These are phyloP conservation scores for Babesia divergens DNA, from an alignment of 169 alveolate genomes.

Conservation along the genomic window DNA sequence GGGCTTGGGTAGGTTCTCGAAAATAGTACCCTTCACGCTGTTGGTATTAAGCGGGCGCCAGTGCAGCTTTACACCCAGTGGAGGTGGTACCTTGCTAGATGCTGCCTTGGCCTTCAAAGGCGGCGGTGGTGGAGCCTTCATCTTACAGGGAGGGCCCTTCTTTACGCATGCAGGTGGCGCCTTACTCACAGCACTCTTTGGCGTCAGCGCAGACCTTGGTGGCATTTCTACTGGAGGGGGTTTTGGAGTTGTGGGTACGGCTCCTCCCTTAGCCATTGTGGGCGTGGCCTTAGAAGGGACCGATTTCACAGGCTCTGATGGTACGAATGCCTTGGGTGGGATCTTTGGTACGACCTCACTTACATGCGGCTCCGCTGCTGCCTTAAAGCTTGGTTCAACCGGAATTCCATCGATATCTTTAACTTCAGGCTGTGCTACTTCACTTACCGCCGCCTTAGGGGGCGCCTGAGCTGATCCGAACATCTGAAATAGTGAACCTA, in stretches of 20 bases:
- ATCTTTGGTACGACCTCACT: neutral
- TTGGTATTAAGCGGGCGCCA: constrained; percentile 51
- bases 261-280: too few species aligned
- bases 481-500: constrained; percentile 28
- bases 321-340: neutral
- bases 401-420: too few species aligned
- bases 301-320: too few species aligned
- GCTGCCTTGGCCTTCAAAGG: neutral
- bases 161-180: neutral
- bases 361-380: too few species aligned
- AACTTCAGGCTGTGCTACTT: neutral
- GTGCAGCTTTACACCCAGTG: constrained; percentile 60
- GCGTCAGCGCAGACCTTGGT: neutral
- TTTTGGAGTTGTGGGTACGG: neutral
- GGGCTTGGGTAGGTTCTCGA: constrained; percentile 17
- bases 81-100: constrained; percentile 18
- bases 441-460: neutral
- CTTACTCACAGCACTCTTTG: neutral
- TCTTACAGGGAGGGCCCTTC: constrained; percentile 18
- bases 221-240: neutral
- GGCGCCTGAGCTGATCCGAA: constrained; percentile 3
- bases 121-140: constrained; percentile 29
- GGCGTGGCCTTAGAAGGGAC: too few species aligned
- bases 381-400: too few species aligned
- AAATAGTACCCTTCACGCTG: constrained; percentile 45